Percentiles rank a stretch among this genome's conserved stretches.
These are phyloP conservation scores for Ascochyta rabiei DNA, from an alignment of 2,329 filamentous ascomycete species.

Conservation along the genomic window DNA sequence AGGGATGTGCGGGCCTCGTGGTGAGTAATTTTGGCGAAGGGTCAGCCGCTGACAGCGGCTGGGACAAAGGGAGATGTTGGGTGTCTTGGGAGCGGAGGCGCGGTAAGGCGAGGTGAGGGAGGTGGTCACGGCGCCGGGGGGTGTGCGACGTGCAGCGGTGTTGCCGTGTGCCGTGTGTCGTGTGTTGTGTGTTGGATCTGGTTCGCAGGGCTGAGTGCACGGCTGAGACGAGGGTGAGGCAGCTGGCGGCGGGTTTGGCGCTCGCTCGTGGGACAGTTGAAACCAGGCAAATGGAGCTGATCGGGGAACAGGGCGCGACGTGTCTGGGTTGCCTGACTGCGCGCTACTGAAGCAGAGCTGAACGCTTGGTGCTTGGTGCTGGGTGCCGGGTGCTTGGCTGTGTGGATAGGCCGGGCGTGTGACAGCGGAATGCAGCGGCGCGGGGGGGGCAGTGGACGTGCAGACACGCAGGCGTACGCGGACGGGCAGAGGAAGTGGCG, in stretches of 20 bases:
- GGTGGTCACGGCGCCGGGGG: slow-evolving; percentile 3
- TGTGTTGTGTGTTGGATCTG: slow-evolving; percentile 12
- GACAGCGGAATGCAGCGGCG: slow-evolving; percentile 1
- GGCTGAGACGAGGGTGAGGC: slow-evolving; percentile 42
- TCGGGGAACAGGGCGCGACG: slow-evolving; percentile 3
- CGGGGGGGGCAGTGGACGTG: neutral
- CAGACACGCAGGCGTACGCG: neutral
- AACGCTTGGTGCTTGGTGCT: neutral
- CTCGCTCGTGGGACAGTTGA: slow-evolving; percentile 25
- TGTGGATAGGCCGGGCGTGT: slow-evolving; percentile 29
- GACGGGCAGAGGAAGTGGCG: neutral
- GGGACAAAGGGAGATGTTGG: slow-evolving; percentile 28
- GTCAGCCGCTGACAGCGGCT: slow-evolving; percentile 47
- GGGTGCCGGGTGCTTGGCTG: slow-evolving; percentile 24
- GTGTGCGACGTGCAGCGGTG: slow-evolving; percentile 17
- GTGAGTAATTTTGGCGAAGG: slow-evolving; percentile 59
- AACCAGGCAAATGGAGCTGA: slow-evolving; percentile 14
- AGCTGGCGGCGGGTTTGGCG: slow-evolving; percentile 11
- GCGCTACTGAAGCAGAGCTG: slow-evolving; percentile 6
- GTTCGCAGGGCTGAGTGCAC: slow-evolving; percentile 30
- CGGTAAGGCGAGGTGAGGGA: slow-evolving; percentile 8
- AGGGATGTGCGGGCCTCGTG: slow-evolving; percentile 65
- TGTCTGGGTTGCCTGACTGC: neutral
- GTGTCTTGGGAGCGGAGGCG: slow-evolving; percentile 16
- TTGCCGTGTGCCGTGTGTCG: neutral